These are phyloP conservation scores for Verticillium nonalfalfae DNA, from an alignment of 2,329 filamentous ascomycete species.

Conservation along the genomic window DNA sequence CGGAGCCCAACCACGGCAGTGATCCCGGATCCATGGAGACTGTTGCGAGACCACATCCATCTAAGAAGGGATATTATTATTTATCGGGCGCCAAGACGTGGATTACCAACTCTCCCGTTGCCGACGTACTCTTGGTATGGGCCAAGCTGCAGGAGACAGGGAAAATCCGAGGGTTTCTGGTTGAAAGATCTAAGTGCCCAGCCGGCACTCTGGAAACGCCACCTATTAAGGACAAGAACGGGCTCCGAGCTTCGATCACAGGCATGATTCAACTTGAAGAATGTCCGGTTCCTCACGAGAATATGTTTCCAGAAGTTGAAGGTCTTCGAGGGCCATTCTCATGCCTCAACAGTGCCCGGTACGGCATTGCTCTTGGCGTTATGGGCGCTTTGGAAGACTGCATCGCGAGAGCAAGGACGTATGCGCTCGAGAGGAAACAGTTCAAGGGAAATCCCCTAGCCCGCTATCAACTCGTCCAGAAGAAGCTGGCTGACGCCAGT, in stretches of 20 bases:
- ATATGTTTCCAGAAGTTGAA: constrained; percentile 91
- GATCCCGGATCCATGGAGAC: constrained; percentile 92
- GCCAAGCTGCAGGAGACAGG: constrained; percentile 86
- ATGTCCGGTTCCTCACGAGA: constrained; percentile 79
- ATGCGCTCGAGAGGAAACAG: constrained; percentile 88
- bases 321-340: constrained; percentile 85
- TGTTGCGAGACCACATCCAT: constrained; percentile 74
- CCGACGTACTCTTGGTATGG: constrained; percentile 83
- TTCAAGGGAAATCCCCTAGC: constrained; percentile 95
- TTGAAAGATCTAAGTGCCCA: constrained; percentile 80
- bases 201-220: constrained; percentile 88
- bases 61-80: constrained; percentile 74
- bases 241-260: constrained; percentile 85
- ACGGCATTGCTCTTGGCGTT: constrained; percentile 89
- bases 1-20: constrained; percentile 88
- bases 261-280: constrained; percentile 97
- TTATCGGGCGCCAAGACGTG: constrained; percentile 84
- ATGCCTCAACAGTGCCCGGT: constrained; percentile 88
- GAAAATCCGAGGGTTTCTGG: constrained; percentile 88
- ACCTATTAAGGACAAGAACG: constrained; percentile 90
- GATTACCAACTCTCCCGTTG: constrained; percentile 92
- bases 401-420: constrained; percentile 71
- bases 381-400: constrained; percentile 95
- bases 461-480: constrained; percentile 95
- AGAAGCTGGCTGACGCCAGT: constrained; percentile 89